Evolutionary conservation across 2,329 filamentous ascomycete genomes (phyloP).

Genomic region (Lasiodiplodia sp.): DNA sequence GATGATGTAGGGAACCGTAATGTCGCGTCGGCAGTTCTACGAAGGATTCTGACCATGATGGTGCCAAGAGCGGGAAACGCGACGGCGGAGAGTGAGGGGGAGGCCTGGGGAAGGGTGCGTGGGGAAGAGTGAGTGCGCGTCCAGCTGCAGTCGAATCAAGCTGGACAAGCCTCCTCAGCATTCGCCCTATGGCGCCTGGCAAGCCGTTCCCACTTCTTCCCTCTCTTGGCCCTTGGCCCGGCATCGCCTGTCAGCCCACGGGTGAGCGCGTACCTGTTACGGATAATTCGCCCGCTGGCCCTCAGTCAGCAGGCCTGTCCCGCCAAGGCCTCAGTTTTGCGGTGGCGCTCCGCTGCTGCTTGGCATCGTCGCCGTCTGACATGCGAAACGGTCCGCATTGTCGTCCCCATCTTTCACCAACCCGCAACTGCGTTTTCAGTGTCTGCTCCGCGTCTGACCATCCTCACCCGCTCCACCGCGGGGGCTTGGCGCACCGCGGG

Average conservation of each 20-base stretch:
- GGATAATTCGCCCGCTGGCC: background rate
- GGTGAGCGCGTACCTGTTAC: background rate
- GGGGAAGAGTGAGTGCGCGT: background rate
- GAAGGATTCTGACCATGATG: slow-evolving; percentile 16
- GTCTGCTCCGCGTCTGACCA: slow-evolving; percentile 2
- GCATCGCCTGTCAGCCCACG: slow-evolving; percentile 4
- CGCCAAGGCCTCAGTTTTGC: background rate
- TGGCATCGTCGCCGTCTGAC: slow-evolving; percentile 10
- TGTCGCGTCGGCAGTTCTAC: background rate
- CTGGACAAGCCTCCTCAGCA: slow-evolving; percentile 17
- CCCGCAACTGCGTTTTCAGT: background rate
- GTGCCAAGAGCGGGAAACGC: slow-evolving; percentile 9
- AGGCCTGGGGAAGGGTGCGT: no score
- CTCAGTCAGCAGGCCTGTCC: slow-evolving; percentile 17
- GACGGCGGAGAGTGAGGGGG: background rate
- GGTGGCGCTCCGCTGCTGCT: slow-evolving; percentile 26
- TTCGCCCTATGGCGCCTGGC: slow-evolving; percentile 20
- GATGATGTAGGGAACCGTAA: background rate
- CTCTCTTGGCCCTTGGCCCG: slow-evolving; percentile 22
- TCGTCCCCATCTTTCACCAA: background rate
- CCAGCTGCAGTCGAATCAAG: slow-evolving; percentile 22
- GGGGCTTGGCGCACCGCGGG: background rate
- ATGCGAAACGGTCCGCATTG: background rate
- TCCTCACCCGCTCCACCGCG: background rate
- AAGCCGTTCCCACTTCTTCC: slow-evolving; percentile 26